Evolutionary conservation across 2,329 filamentous ascomycete species (phyloP).

Genomic region (Scedosporium aurantiacum): DNA sequence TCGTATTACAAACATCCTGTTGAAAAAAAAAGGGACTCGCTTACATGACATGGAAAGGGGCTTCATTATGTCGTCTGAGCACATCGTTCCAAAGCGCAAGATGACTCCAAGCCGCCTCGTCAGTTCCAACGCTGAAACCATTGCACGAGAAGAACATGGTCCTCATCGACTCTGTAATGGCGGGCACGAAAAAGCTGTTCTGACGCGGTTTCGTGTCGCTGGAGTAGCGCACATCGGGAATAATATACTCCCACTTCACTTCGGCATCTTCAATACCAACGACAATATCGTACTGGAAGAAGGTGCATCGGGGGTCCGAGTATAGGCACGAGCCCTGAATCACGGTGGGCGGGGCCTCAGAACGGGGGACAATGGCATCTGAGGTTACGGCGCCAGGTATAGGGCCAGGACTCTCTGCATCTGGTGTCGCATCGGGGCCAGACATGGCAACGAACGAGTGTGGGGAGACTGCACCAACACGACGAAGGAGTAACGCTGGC

Average conservation of each 20-base stretch:
- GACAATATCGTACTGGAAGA: slow-evolving; percentile 82
- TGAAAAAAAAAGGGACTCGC: slow-evolving; percentile 14
- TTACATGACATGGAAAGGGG: slow-evolving; percentile 85
- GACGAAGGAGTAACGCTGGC: slow-evolving; percentile 47
- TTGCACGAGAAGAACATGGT: slow-evolving; percentile 99
- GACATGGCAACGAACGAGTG: background rate
- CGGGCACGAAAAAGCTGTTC: slow-evolving; percentile 79
- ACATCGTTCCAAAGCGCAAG: slow-evolving; percentile 95
- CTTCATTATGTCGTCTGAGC: slow-evolving; percentile 63
- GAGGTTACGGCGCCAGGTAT: slow-evolving; percentile 5
- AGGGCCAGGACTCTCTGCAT: slow-evolving; percentile 4
- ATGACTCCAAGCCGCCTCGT: slow-evolving; percentile 77
- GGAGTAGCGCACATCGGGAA: slow-evolving; percentile 54
- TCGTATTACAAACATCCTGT: background rate
- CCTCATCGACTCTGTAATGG: slow-evolving; percentile 77
- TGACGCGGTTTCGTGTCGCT: slow-evolving; percentile 41
- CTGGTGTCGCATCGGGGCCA: slow-evolving; percentile 10
- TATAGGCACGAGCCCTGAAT: slow-evolving; percentile 49
- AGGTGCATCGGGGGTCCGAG: slow-evolving; percentile 62
- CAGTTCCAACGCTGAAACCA: slow-evolving; percentile 81
- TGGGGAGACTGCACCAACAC: slow-evolving; percentile 19
- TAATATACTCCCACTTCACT: slow-evolving; percentile 66
- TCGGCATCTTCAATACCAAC: slow-evolving; percentile 64
- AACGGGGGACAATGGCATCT: background rate
- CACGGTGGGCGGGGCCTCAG: slow-evolving; percentile 3